phyloP scores from a whole-genome alignment of 2,329 filamentous ascomycete species.

The Cladosporium sp. region DNA sequence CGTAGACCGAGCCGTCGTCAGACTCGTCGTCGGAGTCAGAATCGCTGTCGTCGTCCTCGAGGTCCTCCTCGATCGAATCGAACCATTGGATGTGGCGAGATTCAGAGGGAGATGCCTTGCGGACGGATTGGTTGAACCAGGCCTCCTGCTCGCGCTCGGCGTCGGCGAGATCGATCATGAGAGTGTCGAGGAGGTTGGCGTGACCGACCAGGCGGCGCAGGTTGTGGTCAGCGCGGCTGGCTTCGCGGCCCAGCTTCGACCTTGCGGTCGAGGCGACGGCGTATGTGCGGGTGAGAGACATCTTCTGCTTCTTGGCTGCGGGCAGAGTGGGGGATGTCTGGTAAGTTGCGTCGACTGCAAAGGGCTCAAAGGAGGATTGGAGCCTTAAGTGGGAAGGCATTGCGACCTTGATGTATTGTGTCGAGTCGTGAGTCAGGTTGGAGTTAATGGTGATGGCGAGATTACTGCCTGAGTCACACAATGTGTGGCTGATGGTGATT shows the following conservation, averaged over 20 bases:
- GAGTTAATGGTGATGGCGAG: conserved; percentile 18
- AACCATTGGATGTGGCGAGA: conserved; percentile 80
- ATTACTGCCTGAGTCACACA: conserved; percentile 19
- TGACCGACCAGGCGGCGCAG: conserved; percentile 93
- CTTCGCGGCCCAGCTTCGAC: conserved; percentile 91
- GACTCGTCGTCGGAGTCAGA: conserved; percentile 38
- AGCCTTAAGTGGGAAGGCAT: conserved; percentile 50
- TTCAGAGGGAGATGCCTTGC: conserved; percentile 63
- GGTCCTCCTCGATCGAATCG: conserved; percentile 71
- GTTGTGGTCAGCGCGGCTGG: conserved; percentile 86
- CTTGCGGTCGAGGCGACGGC: conserved; percentile 95
- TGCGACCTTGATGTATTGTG: conserved; percentile 21
- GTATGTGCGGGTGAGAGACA: conserved; percentile 98
- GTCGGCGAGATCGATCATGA: conserved; percentile 89
- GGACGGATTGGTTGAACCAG: conserved; percentile 97
- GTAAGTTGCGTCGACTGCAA: conserved; percentile 42
- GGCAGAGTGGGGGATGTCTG: conserved; percentile 37
- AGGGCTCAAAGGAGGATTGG: conserved; percentile 44
- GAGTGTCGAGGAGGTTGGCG: conserved; percentile 92
- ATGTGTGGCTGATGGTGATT: conserved; percentile 12
- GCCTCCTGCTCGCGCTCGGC: conserved; percentile 93
- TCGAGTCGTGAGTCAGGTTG: conserved; percentile 9
- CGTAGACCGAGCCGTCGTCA: conserved; percentile 53
- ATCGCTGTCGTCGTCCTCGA: conserved; percentile 59
- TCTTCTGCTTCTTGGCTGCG: conserved; percentile 66